These are phyloP conservation scores for Magnaporthiopsis poae DNA, from an alignment of 2,329 filamentous ascomycete genomes.

Conservation along the genomic window DNA sequence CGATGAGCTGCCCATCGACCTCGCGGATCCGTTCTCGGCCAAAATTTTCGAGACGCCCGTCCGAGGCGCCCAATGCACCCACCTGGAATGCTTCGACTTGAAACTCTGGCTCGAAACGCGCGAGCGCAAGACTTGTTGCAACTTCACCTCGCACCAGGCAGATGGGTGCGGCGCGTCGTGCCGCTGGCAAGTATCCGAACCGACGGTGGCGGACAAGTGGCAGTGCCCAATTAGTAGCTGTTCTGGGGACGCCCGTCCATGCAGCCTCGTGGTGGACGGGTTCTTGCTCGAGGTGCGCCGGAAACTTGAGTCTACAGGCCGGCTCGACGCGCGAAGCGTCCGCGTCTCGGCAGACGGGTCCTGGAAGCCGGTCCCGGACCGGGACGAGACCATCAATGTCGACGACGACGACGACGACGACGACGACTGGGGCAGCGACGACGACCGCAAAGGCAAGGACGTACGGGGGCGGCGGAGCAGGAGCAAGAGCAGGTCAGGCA, in stretches of 20 bases:
- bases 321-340: conserved; percentile 47
- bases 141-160: conserved; percentile 1
- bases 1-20: conserved; percentile 48
- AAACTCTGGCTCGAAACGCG: conserved; percentile 68
- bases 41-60: conserved; percentile 61
- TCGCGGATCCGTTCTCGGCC: conserved; percentile 58
- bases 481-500: background rate
- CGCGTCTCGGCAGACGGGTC: conserved; percentile 52
- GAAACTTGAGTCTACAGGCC: conserved; percentile 38
- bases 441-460: background rate
- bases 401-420: conserved; percentile 10
- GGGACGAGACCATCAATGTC: conserved; percentile 21
- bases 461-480: background rate
- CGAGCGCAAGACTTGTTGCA: conserved; percentile 29
- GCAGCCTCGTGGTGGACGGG: conserved; percentile 59
- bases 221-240: conserved; percentile 69
- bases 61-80: conserved; percentile 58
- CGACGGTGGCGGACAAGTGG: conserved; percentile 61
- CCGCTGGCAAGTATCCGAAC: conserved; percentile 29
- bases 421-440: conserved; percentile 3
- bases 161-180: conserved; percentile 20
- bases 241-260: conserved; percentile 63
- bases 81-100: conserved; percentile 85
- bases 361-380: conserved; percentile 45
- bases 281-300: conserved; percentile 58